Evolutionary conservation across 495 filamentous ascomycete genomes (phyloP).

Genomic region (Penicillium soppii): DNA sequence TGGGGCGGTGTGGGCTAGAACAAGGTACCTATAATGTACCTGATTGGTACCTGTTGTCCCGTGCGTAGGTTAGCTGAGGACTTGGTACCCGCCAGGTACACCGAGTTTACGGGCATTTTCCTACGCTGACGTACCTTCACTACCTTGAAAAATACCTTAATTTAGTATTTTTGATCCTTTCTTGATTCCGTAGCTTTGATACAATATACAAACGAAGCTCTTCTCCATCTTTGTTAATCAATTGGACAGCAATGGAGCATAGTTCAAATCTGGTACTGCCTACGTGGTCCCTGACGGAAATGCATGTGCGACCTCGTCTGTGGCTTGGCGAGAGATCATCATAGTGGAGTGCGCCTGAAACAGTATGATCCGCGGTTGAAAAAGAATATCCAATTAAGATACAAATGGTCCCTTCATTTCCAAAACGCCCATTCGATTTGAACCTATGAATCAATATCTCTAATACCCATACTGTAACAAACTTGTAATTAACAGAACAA

Average conservation of each 20-base stretch:
- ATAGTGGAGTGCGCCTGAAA: constrained; percentile 28
- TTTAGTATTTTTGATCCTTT: neutral
- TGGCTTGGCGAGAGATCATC: constrained; percentile 21
- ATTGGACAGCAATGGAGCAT: neutral
- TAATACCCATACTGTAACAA: constrained; percentile 12
- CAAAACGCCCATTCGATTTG: constrained; percentile 18
- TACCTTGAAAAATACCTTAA: neutral
- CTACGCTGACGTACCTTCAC: constrained; percentile 1
- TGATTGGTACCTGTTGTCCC: constrained; percentile 8
- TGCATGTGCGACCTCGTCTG: constrained; percentile 16
- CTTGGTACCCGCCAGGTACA: constrained; percentile 1
- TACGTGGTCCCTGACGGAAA: constrained; percentile 8
- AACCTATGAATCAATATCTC: neutral
- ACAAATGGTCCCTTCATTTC: constrained; percentile 9
- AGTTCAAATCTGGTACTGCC: neutral
- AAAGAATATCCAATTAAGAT: constrained; percentile 2
- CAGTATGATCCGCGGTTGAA: constrained; percentile 22
- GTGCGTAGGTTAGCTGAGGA: constrained; percentile 4
- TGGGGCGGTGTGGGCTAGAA: constrained; percentile 22
- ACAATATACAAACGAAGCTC: too few relatives aligned
- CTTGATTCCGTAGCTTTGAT: too few relatives aligned
- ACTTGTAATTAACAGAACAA: neutral
- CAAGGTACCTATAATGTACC: constrained; percentile 7
- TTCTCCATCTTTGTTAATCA: neutral
- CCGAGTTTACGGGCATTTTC: neutral